Evolutionary conservation across 257 asterid species (phyloP).

Genomic region (Apocynum venetum): DNA sequence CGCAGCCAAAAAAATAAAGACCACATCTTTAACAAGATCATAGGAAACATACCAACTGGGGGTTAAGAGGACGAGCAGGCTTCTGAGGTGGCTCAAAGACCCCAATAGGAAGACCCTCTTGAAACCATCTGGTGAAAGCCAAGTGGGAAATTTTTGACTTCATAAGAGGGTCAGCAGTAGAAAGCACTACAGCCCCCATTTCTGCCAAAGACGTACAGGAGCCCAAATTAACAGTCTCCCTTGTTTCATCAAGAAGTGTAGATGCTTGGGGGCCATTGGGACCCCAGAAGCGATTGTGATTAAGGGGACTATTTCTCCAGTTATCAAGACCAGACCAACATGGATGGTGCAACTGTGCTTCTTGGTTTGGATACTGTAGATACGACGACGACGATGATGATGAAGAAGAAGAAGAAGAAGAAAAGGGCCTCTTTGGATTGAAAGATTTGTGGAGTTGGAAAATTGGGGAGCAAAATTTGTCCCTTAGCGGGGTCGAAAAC

Average conservation of each 20-base stretch:
- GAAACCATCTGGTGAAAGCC: constrained; percentile 65
- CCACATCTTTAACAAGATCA: neutral
- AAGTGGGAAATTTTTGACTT: constrained; percentile 78
- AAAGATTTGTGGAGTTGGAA: constrained; percentile 2
- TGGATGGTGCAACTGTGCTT: neutral
- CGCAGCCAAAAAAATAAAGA: neutral
- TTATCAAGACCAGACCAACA: constrained; percentile 79
- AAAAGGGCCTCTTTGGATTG: constrained; percentile 21
- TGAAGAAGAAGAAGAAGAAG: neutral
- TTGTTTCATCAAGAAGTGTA: constrained; percentile 8
- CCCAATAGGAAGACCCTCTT: constrained; percentile 66
- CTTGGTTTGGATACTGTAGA: constrained; percentile 28
- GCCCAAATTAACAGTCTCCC: constrained; percentile 6
- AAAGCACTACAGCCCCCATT: constrained; percentile 72
- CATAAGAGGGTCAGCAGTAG: constrained; percentile 63
- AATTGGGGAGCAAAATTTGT: constrained; percentile 13
- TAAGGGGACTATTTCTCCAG: constrained; percentile 70
- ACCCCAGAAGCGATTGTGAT: constrained; percentile 75
- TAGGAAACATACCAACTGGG: constrained; percentile 49
- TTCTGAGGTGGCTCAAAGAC: constrained; percentile 46
- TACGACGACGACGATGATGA: constrained; percentile 29
- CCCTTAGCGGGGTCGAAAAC: constrained; percentile 19
- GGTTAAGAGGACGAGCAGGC: constrained; percentile 80
- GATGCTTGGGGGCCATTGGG: constrained; percentile 53
- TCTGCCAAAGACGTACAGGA: constrained; percentile 71